Conservation (phyloP, 1,284 basidiomycete species). For the Leccinum huronense region DNA sequence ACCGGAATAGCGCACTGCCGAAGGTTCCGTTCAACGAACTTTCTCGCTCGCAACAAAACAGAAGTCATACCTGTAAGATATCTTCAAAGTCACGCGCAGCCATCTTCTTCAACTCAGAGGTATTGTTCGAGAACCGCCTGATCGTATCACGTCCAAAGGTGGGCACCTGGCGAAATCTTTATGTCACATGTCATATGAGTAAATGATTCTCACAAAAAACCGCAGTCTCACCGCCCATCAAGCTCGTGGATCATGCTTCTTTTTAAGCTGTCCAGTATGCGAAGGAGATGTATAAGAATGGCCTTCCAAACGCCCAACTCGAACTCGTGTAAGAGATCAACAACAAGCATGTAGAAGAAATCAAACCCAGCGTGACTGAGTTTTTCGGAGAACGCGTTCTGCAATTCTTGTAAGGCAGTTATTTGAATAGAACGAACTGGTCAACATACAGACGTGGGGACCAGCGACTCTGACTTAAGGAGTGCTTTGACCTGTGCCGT, state of each 20-base stretch:
- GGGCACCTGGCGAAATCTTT: neutral
- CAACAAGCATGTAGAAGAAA: neutral
- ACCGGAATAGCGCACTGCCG: neutral
- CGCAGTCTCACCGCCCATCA: neutral
- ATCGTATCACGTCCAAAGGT: neutral
- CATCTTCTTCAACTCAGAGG: neutral
- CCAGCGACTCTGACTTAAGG: neutral
- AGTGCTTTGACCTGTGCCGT: neutral
- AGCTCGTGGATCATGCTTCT: neutral
- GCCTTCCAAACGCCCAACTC: neutral
- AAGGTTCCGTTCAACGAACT: neutral
- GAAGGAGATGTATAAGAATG: neutral
- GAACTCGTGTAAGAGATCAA: neutral
- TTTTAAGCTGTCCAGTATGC: neutral
- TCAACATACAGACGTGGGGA: neutral
- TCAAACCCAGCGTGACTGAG: neutral
- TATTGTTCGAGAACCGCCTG: neutral
- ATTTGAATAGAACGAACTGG: neutral
- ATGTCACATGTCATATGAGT: neutral
- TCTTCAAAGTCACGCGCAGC: neutral
- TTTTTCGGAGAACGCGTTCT: neutral
- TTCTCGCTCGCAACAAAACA: neutral
- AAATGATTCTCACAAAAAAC: neutral
- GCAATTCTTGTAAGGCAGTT: neutral
- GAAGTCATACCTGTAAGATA: neutral